Conservation (phyloP, 345 rosid genomes). For the Syzygium grande region DNA sequence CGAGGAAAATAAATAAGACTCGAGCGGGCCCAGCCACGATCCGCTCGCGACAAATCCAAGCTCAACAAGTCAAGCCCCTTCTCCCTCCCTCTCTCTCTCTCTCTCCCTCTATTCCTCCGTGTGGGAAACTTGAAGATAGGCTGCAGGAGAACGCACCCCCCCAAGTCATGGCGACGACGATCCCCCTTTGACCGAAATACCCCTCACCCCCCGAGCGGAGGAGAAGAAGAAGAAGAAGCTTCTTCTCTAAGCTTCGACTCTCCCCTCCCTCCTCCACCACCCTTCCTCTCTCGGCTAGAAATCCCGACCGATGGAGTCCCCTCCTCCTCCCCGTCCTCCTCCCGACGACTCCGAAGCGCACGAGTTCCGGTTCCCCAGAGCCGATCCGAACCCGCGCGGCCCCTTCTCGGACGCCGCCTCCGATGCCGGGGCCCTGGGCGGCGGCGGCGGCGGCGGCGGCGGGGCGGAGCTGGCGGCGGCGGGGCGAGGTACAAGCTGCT, state of each 20-base stretch:
- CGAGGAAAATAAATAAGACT: neutral
- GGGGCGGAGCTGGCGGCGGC: neutral
- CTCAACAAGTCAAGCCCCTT: neutral
- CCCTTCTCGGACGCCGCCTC: neutral
- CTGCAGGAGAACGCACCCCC: neutral
- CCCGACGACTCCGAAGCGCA: neutral
- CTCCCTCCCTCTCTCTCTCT: neutral
- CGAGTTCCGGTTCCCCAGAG: slow-evolving; percentile 6
- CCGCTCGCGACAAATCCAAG: neutral
- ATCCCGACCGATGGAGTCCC: neutral
- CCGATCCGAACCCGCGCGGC: slow-evolving; percentile 16
- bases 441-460: slow-evolving; percentile 3
- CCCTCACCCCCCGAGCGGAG: neutral
- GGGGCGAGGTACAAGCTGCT: slow-evolving; percentile 90
- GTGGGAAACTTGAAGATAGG: neutral
- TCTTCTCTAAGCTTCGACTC: neutral
- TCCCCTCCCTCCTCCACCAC: neutral
- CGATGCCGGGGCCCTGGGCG: slow-evolving; percentile 5
- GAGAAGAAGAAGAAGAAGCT: too few relatives aligned
- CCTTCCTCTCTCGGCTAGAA: neutral
- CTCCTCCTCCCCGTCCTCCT: neutral
- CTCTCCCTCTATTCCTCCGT: neutral
- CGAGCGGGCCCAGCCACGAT: neutral
- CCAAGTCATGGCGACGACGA: neutral
- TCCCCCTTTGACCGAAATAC: neutral